Conservation (phyloP, 129 eudicot genomes). For the Sambucus nigra region DNA sequence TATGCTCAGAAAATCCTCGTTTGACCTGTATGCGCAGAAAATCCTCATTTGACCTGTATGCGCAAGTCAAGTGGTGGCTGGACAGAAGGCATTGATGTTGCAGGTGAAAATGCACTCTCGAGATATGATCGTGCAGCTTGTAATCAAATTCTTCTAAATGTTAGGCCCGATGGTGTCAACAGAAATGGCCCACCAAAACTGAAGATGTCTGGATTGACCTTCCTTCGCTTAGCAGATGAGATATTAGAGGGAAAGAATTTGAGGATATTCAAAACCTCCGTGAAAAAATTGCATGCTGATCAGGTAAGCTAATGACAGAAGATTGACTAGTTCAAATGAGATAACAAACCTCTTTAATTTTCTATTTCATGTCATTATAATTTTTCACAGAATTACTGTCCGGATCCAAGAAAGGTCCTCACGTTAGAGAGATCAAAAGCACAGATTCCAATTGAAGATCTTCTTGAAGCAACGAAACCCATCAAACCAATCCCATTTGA, state of each 20-base stretch:
- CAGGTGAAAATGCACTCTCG: too few species aligned
- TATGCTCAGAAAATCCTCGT: too few species aligned
- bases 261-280: conserved; percentile 17
- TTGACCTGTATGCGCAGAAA: too few species aligned
- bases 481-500: conserved; percentile 53
- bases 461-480: conserved; percentile 52
- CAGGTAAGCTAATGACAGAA: conserved; percentile 10
- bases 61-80: conserved; percentile 36
- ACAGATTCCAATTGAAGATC: conserved; percentile 40
- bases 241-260: conserved; percentile 21
- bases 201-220: conserved; percentile 27
- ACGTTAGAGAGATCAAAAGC: conserved; percentile 55
- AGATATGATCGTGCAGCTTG: too few species aligned
- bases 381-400: conserved; percentile 20
- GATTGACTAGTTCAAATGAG: background rate
- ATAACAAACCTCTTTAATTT: background rate
- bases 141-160: too few species aligned
- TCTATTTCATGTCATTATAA: background rate
- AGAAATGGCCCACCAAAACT: too few species aligned
- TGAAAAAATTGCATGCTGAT: conserved; percentile 30
- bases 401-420: conserved; percentile 14
- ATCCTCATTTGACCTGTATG: too few species aligned
- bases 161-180: too few species aligned
- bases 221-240: conserved; percentile 32
- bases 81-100: conserved; percentile 16